Percentiles rank a stretch among this genome's conserved stretches.
Conservation (phyloP, 1,139 yeast genomes). For the Hemisphaericaspora subhashii region DNA sequence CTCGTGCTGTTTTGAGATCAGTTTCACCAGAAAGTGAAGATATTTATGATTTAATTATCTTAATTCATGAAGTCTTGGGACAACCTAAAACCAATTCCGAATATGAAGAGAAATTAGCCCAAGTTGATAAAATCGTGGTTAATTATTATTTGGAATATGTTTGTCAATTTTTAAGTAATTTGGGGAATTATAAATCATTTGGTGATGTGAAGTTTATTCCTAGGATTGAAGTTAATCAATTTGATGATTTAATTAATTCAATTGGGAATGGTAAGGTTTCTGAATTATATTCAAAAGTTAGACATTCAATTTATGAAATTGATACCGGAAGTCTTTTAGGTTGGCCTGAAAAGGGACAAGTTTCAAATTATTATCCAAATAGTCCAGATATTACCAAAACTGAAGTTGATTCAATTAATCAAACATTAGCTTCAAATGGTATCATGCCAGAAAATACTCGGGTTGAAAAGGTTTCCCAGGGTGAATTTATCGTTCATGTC, state of each 20-base stretch:
- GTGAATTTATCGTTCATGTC: slow-evolving; percentile 54
- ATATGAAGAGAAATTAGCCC: slow-evolving; percentile 36
- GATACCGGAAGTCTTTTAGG: slow-evolving; percentile 58
- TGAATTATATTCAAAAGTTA: slow-evolving; percentile 43
- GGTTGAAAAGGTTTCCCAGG: slow-evolving; percentile 50
- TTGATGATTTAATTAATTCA: slow-evolving; percentile 47
- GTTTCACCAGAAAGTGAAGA: slow-evolving; percentile 82
- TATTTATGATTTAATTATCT: slow-evolving; percentile 67
- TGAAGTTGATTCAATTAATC: slow-evolving; percentile 67
- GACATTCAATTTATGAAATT: slow-evolving; percentile 52
- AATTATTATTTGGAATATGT: slow-evolving; percentile 69
- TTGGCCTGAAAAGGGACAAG: slow-evolving; percentile 74
- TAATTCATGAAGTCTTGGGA: slow-evolving; percentile 51
- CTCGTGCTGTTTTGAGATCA: slow-evolving; percentile 75
- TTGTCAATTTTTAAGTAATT: slow-evolving; percentile 74
- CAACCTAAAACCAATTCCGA: slow-evolving; percentile 43
- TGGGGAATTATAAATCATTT: slow-evolving; percentile 86
- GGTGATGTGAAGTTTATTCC: slow-evolving; percentile 89
- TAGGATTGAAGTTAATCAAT: slow-evolving; percentile 45
- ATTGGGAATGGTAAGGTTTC: slow-evolving; percentile 37
- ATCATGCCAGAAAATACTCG: slow-evolving; percentile 85
- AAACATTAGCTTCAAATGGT: slow-evolving; percentile 57
- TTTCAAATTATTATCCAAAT: slow-evolving; percentile 67
- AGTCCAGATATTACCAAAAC: slow-evolving; percentile 50
- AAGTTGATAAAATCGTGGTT: slow-evolving; percentile 34